Evolutionary conservation across 148 eudicot species (phyloP).

Genomic region (Cornus kousa): DNA sequence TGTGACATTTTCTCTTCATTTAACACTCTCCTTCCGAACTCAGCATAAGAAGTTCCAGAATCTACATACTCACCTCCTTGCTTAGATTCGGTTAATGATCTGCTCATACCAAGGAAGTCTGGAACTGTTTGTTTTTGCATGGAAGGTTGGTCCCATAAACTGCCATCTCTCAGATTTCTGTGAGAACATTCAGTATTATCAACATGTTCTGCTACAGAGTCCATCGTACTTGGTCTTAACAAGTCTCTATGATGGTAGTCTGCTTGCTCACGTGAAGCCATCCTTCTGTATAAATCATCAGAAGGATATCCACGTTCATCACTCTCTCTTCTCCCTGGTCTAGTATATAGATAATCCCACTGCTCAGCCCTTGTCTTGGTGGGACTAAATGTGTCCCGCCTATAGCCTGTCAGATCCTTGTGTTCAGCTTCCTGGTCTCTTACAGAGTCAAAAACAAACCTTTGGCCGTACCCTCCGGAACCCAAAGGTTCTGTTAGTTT

Average conservation of each 20-base stretch:
- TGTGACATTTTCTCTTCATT: constrained; percentile 20
- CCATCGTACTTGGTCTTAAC: constrained; percentile 18
- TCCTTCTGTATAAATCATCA: constrained; percentile 20
- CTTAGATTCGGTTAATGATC: constrained; percentile 16
- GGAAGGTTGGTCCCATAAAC: constrained; percentile 23
- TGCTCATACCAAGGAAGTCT: constrained; percentile 20
- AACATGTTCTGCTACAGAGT: constrained; percentile 18
- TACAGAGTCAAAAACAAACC: constrained; percentile 24
- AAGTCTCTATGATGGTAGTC: constrained; percentile 23
- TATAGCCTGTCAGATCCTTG: constrained; percentile 20
- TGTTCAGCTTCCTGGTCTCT: constrained; percentile 21
- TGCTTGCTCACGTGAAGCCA: constrained; percentile 13
- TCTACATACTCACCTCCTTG: constrained; percentile 30
- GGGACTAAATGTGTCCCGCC: constrained; percentile 23
- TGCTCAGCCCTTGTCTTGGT: constrained; percentile 13
- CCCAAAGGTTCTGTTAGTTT: constrained; percentile 22
- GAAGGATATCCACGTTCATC: constrained; percentile 24
- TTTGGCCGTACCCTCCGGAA: constrained; percentile 23
- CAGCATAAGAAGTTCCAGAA: constrained; percentile 24
- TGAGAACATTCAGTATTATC: constrained; percentile 32
- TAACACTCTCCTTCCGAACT: constrained; percentile 25
- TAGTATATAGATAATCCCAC: constrained; percentile 28
- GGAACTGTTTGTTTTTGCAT: constrained; percentile 19
- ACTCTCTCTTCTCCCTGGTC: constrained; percentile 21
- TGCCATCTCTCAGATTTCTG: constrained; percentile 16